Conservation (phyloP, 371 early-diverging fungal species). For the Homolaphlyctis polyrhiza region DNA sequence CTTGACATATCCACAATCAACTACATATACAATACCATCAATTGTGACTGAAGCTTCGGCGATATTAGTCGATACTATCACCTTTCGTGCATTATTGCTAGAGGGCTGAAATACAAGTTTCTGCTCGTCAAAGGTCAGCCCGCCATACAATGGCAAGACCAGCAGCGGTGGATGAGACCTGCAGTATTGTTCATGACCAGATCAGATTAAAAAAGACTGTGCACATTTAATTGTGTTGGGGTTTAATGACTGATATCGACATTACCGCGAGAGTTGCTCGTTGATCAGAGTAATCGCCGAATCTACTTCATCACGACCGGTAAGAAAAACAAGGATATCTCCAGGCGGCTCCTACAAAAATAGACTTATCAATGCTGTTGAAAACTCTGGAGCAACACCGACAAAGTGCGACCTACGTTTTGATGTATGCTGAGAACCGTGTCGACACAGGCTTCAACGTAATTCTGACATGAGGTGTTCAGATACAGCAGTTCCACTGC, state of each 20-base stretch:
- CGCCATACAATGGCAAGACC: conserved; percentile 72
- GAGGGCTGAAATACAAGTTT: conserved; percentile 67
- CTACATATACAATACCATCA: conserved; percentile 76
- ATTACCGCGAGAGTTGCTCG: conserved; percentile 52
- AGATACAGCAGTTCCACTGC: too few species aligned
- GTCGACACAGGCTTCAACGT: conserved; percentile 45
- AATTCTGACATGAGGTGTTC: conserved; percentile 50
- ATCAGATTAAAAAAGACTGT: too few species aligned
- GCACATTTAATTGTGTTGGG: too few species aligned
- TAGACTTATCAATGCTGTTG: too few species aligned
- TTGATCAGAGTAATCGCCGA: conserved; percentile 41
- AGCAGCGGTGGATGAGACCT: conserved; percentile 14
- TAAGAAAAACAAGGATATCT: conserved; percentile 81
- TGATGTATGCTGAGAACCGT: conserved; percentile 2
- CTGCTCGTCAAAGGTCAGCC: conserved; percentile 57
- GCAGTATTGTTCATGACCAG: neutral
- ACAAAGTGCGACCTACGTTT: neutral
- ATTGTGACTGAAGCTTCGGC: conserved; percentile 85
- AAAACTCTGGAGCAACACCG: neutral
- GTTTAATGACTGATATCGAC: too few species aligned
- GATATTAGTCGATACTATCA: conserved; percentile 65
- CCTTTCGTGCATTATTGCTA: conserved; percentile 62
- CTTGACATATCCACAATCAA: conserved; percentile 84
- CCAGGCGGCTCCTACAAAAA: conserved; percentile 51
- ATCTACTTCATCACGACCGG: conserved; percentile 83